phyloP scores from a whole-genome alignment of 2,329 filamentous ascomycete genomes.

The Blastomyces parvus region DNA sequence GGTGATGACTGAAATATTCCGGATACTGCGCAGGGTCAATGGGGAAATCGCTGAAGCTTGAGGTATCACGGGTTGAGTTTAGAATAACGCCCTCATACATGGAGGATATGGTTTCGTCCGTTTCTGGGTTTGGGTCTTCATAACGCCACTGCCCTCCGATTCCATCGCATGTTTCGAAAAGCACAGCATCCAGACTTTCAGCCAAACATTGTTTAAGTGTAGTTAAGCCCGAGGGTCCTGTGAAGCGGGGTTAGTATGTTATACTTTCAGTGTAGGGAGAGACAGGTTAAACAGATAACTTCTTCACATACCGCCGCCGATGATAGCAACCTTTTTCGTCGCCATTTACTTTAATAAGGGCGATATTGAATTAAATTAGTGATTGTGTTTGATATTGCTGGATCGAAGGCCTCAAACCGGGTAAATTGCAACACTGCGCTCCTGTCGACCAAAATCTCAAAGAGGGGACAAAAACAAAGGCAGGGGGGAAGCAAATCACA shows the following conservation, averaged over 20 bases:
- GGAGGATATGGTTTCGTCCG: constrained; percentile 23
- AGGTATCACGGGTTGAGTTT: constrained; percentile 33
- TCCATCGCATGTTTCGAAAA: constrained; percentile 28
- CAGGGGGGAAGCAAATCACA: neutral
- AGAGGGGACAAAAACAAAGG: neutral
- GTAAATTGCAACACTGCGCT: neutral
- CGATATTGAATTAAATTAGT: neutral
- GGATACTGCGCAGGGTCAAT: constrained; percentile 32
- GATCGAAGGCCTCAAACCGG: neutral
- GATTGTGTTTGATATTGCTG: neutral
- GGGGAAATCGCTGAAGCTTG: constrained; percentile 35
- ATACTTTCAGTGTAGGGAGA: neutral
- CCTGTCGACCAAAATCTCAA: neutral
- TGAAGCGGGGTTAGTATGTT: neutral
- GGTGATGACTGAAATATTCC: constrained; percentile 30
- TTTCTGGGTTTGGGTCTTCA: constrained; percentile 21
- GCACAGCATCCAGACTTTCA: constrained; percentile 27
- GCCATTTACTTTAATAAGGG: neutral
- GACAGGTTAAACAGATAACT: neutral
- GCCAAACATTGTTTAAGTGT: constrained; percentile 34
- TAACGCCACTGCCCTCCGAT: constrained; percentile 36
- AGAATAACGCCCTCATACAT: constrained; percentile 31
- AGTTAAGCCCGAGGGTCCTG: constrained; percentile 29
- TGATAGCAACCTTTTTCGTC: constrained; percentile 16
- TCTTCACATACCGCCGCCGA: constrained; percentile 17